Evolutionary conservation across 257 asterid species (phyloP).

Genomic region (Jasminum sambac): DNA sequence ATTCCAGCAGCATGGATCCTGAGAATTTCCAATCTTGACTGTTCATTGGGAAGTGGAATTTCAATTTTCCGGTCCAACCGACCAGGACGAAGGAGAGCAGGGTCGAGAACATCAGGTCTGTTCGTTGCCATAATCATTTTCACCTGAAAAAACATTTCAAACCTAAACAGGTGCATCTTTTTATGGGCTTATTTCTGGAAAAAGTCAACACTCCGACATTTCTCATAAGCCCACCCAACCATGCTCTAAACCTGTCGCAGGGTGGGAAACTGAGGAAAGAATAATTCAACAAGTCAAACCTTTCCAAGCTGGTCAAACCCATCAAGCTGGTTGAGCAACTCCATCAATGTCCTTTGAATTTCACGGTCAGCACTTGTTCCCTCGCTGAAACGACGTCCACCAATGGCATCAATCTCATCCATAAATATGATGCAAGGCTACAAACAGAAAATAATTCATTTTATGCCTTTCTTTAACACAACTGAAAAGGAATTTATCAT

Average conservation of each 20-base stretch:
- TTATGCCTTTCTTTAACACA: neutral
- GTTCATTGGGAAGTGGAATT: conserved; percentile 94
- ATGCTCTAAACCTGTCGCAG: neutral
- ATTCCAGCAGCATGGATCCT: conserved; percentile 94
- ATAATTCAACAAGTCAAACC: conserved; percentile 38
- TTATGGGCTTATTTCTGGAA: neutral
- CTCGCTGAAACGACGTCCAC: conserved; percentile 95
- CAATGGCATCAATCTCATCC: conserved; percentile 98
- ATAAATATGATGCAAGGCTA: conserved; percentile 98
- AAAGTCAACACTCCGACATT: neutral
- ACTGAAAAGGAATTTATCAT: conserved; percentile 1
- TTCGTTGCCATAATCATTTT: conserved; percentile 98
- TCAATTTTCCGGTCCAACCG: conserved; percentile 93
- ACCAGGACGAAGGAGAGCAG: conserved; percentile 98
- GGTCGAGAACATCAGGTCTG: conserved; percentile 93
- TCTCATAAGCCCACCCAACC: neutral
- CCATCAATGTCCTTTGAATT: conserved; percentile 97
- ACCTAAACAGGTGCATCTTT: neutral
- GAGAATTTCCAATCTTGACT: conserved; percentile 89
- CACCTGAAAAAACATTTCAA: conserved; percentile 50
- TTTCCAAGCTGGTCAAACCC: conserved; percentile 97
- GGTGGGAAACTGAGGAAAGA: neutral
- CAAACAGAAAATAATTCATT: conserved; percentile 4
- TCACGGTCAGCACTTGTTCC: conserved; percentile 99
- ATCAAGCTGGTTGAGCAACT: conserved; percentile 89